phyloP scores from a whole-genome alignment of 129 eudicot species.

The Flaveria sonorensis region DNA sequence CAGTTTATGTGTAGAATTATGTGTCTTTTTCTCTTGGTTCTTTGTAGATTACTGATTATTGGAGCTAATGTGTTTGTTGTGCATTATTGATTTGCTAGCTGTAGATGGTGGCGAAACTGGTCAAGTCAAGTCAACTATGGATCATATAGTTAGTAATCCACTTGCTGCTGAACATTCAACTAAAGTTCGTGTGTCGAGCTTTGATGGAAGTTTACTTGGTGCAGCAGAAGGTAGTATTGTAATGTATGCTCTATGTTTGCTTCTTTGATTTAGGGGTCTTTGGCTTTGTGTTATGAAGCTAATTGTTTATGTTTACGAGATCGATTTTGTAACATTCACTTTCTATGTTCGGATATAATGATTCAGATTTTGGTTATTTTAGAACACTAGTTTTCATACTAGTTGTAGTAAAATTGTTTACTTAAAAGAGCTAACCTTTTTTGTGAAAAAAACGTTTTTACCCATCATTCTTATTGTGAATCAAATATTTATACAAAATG shows the following conservation, averaged over 20 bases:
- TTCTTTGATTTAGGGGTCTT: background rate
- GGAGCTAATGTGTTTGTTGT: conserved; percentile 9
- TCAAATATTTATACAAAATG: background rate
- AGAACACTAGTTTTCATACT: background rate
- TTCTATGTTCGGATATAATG: background rate
- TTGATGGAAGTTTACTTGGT: conserved; percentile 6
- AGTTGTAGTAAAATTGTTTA: background rate
- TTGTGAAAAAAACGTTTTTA: too few relatives aligned
- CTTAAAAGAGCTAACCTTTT: background rate
- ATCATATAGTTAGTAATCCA: background rate
- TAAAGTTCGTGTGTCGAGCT: background rate
- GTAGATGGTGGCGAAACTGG: conserved; percentile 17
- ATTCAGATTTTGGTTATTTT: background rate
- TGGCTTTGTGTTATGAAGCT: background rate
- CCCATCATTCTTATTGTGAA: background rate
- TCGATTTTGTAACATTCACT: background rate
- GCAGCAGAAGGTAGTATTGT: conserved; percentile 10
- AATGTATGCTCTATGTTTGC: background rate
- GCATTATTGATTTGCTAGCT: conserved; percentile 2
- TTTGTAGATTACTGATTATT: background rate
- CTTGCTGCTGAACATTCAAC: background rate
- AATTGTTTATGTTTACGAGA: background rate
- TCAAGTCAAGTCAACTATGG: background rate
- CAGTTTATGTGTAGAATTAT: background rate
- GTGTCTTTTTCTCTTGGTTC: background rate